Evolutionary conservation across 345 rosid species (phyloP).

Genomic region (Ailanthus altissimus): DNA sequence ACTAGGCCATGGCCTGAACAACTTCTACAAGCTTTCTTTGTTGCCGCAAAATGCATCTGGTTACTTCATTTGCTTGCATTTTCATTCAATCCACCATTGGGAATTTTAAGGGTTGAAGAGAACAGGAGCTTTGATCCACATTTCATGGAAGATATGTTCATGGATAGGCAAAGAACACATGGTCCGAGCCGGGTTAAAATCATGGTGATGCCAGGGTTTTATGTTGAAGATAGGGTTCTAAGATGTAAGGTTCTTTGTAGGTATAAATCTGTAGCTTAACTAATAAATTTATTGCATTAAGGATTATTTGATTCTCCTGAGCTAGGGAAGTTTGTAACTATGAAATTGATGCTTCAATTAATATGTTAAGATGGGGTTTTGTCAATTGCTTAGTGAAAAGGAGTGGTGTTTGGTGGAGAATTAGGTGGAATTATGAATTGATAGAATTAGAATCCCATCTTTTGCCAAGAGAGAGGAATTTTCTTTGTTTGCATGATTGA

Average conservation of each 20-base stretch:
- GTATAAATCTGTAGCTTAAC: conserved; percentile 53
- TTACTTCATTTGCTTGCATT: conserved; percentile 92
- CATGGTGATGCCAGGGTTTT: conserved; percentile 96
- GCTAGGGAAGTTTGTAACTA: conserved; percentile 21
- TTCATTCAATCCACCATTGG: conserved; percentile 74
- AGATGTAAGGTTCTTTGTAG: conserved; percentile 93
- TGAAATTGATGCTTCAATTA: conserved; percentile 18
- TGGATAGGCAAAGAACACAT: conserved; percentile 56
- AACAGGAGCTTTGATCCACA: conserved; percentile 64
- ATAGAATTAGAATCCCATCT: conserved; percentile 16
- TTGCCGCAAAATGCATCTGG: conserved; percentile 92
- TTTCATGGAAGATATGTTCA: conserved; percentile 85
- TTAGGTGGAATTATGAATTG: conserved; percentile 11
- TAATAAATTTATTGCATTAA: neutral
- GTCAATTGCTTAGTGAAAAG: neutral
- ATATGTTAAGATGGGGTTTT: neutral
- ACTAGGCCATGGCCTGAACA: conserved; percentile 91
- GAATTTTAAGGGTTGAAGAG: conserved; percentile 81
- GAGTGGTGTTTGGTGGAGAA: neutral
- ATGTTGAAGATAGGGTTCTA: conserved; percentile 72
- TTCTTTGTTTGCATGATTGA: neutral
- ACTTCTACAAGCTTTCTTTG: conserved; percentile 86
- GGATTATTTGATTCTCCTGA: neutral
- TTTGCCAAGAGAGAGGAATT: neutral
- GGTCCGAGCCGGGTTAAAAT: conserved; percentile 64